Evolutionary conservation across 1,284 basidiomycete genomes (phyloP), one percentile per base, ranked within the genome.

Genomic region (Ceratobasidium sp.): DNA sequence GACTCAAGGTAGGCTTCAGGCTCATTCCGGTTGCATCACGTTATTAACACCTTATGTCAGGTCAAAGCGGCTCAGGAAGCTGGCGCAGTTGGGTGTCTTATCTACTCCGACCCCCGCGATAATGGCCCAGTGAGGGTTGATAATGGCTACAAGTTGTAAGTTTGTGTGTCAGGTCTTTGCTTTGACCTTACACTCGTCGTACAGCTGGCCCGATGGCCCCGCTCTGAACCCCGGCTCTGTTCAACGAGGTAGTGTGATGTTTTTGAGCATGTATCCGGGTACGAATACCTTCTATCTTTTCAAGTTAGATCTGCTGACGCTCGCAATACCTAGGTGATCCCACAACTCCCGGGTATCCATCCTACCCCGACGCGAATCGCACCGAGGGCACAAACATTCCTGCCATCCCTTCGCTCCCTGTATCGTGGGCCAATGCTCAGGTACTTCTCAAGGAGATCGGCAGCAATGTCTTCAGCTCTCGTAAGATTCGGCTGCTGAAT

Each of bases 41-140:
- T 19, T 19, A 46, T 44, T 70, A 15, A 73, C 19, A 25, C 15
- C 9, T 59, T 61, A 7, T 32, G 49, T 51, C 80, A 95, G 89
- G 87, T 95, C 73, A 89, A 94, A 85, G 89, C 91, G 0, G 95
- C 96, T 1, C 89, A 96, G 81, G 94, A 96, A 79, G 90, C 90
- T 3, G 96, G 96, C 25, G 95, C 87, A 0, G 78, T 85, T 8
- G 90, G 82, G 11, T 82, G 82, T 52, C 80, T 90, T 75, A 96
- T 98, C 80, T 99, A 95, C 85, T 91, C 90, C 17, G 97, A 98
- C 84, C 93, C 94, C 15, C 91, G 90, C 73, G 95, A 98, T 81
- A 96, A 98, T 81, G 95, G 95, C 25, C 88, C 87, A 54, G 91
- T 96, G 43, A 95, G 92, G 1, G 89, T 89, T 25, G 89, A 89